These are phyloP conservation scores for Aspergillus flavus DNA, from an alignment of 2,329 filamentous ascomycete genomes.

Conservation along the genomic window DNA sequence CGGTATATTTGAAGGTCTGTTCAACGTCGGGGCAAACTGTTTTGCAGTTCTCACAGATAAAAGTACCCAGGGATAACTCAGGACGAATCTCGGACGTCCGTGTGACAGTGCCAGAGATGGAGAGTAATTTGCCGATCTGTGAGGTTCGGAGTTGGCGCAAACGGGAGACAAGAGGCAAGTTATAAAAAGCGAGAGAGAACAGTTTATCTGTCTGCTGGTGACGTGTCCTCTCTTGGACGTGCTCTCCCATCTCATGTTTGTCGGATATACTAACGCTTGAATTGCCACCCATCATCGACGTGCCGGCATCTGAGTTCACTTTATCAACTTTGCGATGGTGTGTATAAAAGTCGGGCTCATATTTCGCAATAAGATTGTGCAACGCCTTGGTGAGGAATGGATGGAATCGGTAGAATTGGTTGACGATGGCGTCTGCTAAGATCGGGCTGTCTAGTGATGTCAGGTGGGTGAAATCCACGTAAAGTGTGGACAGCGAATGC, in stretches of 20 bases:
- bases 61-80: constrained; percentile 88
- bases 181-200: constrained; percentile 91
- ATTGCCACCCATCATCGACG: constrained; percentile 62
- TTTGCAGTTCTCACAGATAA: constrained; percentile 86
- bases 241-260: constrained; percentile 52
- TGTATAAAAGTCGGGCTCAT: constrained; percentile 91
- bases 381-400: constrained; percentile 87
- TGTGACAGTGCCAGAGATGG: constrained; percentile 95
- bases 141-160: constrained; percentile 82
- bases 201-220: constrained; percentile 97
- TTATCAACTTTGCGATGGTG: constrained; percentile 85
- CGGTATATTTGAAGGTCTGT: constrained; percentile 96
- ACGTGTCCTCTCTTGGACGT: constrained; percentile 70
- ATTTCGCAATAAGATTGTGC: constrained; percentile 90
- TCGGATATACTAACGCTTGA: constrained; percentile 61
- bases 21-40: constrained; percentile 86
- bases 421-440: constrained; percentile 81
- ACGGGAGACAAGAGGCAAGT: constrained; percentile 82
- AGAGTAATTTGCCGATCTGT: constrained; percentile 90
- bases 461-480: constrained; percentile 75
- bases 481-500: constrained; percentile 66
- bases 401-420: constrained; percentile 91
- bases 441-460: constrained; percentile 75
- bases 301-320: constrained; percentile 67
- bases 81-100: constrained; percentile 95